phyloP scores from a whole-genome alignment of 371 early-diverging fungal genomes.

The Mortierella sp. region DNA sequence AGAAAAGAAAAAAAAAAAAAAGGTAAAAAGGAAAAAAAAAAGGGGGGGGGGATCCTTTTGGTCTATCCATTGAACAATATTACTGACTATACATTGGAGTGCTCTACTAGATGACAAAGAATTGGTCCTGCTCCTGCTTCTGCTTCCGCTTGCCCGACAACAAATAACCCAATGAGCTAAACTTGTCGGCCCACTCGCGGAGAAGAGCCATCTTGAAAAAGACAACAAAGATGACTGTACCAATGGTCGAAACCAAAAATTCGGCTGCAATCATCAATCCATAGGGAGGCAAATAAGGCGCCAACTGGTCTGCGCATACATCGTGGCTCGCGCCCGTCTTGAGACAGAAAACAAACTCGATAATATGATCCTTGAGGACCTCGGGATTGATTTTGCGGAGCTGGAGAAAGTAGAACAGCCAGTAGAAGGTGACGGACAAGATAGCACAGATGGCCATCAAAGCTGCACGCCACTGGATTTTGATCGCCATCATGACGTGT shows the following conservation, averaged over 20 bases:
- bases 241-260: constrained; percentile 63
- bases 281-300: constrained; percentile 60
- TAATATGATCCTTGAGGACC: constrained; percentile 35
- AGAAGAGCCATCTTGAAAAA: constrained; percentile 68
- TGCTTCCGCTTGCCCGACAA: constrained; percentile 49
- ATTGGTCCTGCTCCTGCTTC: constrained; percentile 66
- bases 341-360: constrained; percentile 64
- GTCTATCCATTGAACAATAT: no score
- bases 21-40: no score
- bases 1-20: no score
- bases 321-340: constrained; percentile 55
- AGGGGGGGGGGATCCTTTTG: no score
- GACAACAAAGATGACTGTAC: constrained; percentile 66
- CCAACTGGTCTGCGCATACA: constrained; percentile 30
- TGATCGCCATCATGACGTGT: constrained; percentile 69
- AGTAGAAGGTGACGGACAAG: constrained; percentile 62
- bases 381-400: constrained; percentile 52
- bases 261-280: constrained; percentile 70
- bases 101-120: constrained; percentile 59
- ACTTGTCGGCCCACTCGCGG: constrained; percentile 65
- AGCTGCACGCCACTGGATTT: constrained; percentile 76
- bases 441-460: constrained; percentile 65
- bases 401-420: constrained; percentile 70
- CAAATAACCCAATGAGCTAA: constrained; percentile 54
- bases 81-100: no score